Base-by-base conservation (phyloP, 75 land plant genomes). In the Sequoia sempervirens region DNA sequence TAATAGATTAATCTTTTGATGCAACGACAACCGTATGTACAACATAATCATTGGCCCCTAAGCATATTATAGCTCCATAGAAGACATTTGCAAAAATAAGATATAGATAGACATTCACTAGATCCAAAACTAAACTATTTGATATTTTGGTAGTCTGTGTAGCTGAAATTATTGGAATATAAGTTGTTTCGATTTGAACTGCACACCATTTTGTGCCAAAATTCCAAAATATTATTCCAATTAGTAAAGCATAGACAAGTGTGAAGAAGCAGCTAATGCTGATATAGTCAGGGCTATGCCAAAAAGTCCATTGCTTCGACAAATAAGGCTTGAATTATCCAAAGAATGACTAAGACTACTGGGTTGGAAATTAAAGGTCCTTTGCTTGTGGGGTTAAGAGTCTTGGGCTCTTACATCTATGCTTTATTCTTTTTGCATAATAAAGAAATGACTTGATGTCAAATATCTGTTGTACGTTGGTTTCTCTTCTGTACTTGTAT, bases 181-280 rank as follows among this genome's bases (percentile, higher is more conserved):
- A 80, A 45, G 15, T 7, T 82, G 0, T 61, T 34, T 34, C 0
- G 15, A 50, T 30, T 41, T 53, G 20, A 68, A 50, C 32, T 8
- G 38, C 86, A 23, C 5, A 93, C 95, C 87, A 88, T 88, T 34
- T 90, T 0, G 83, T 84, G 26, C 96, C 96, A 54, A 92, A n/a
- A 32, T 56, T 83, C 96, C 96, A 95, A 79, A 89, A 95, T 53
- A 92, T 89, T 41, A 92, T 87, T 13, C 96, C 96, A 61, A 95
- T 80, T 82, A 95, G 61, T 15, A 95, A 84, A 20, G 92, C 91
- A 47, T 84, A 70, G 47, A 87, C 85, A 14, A 93, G 37, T 28
- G 96, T 92, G 83, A 93, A 95, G 79, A 87, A 87, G 83, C 80
- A 87, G 85, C 96, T 47, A n/a, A n/a, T n/a, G n/a, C n/a, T n/a